Conservation (phyloP, 192 early-diverging fungal genomes). For the Coemansia sp. region DNA sequence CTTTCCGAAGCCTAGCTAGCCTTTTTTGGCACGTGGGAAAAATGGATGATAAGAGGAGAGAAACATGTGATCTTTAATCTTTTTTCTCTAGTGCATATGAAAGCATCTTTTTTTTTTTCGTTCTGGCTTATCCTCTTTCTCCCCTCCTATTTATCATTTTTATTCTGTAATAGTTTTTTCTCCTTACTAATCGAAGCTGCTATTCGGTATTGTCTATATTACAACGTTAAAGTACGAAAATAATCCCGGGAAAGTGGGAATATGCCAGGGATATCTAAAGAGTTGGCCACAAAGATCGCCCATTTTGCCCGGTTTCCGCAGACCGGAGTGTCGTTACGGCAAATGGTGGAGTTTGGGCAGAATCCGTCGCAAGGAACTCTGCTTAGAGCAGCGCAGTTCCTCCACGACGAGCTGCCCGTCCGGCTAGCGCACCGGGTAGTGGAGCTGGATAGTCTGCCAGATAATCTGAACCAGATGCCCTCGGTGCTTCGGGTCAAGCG, state of each 20-base stretch:
- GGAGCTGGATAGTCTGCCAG: slow-evolving; percentile 87
- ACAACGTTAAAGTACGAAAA: background rate
- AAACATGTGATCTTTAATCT: slow-evolving; percentile 1
- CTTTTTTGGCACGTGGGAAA: no score
- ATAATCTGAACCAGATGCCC: slow-evolving; percentile 84
- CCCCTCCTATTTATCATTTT: background rate
- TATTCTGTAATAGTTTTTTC: background rate
- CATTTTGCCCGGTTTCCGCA: slow-evolving; percentile 83
- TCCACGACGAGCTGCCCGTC: slow-evolving; percentile 91
- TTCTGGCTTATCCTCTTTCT: background rate
- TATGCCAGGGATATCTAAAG: slow-evolving; percentile 53
- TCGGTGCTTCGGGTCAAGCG: slow-evolving; percentile 87
- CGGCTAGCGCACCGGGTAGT: slow-evolving; percentile 91
- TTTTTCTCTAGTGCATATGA: slow-evolving; percentile 2
- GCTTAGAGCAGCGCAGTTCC: slow-evolving; percentile 73
- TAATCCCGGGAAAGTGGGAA: background rate
- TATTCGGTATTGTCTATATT: background rate
- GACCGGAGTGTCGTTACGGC: slow-evolving; percentile 87
- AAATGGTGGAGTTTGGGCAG: slow-evolving; percentile 96
- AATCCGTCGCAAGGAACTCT: slow-evolving; percentile 72
- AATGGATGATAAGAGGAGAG: background rate
- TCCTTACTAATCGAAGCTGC: background rate
- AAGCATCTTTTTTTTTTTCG: background rate
- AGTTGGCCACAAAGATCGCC: slow-evolving; percentile 68
- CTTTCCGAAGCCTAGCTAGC: slow-evolving; percentile 1